Evolutionary conservation across 495 filamentous ascomycete species (phyloP).

Genomic region (Pyronema domesticum): DNA sequence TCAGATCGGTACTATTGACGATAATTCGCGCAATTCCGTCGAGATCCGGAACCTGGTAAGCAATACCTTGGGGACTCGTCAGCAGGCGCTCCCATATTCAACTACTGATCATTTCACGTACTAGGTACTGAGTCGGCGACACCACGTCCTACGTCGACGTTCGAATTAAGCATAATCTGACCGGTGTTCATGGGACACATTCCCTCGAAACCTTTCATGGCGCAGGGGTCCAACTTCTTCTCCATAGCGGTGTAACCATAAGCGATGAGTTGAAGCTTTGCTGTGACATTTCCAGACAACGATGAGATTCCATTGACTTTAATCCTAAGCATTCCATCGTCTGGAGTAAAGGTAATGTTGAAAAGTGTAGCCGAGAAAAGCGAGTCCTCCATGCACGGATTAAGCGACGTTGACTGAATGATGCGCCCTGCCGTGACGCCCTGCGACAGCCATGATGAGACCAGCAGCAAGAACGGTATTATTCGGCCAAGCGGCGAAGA

Average conservation of each 20-base stretch:
- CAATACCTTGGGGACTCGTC: conserved; percentile 37
- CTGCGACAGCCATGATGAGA: conserved; percentile 21
- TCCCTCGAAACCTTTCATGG: conserved; percentile 37
- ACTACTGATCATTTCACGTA: conserved; percentile 22
- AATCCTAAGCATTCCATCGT: conserved; percentile 52
- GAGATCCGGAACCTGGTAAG: conserved; percentile 79
- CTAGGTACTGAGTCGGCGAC: conserved; percentile 52
- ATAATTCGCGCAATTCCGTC: conserved; percentile 71
- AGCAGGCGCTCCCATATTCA: conserved; percentile 1
- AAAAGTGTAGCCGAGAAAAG: conserved; percentile 71
- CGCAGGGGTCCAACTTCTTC: conserved; percentile 59
- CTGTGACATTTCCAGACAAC: conserved; percentile 68
- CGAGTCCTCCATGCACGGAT: conserved; percentile 57
- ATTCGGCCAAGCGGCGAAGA: conserved; percentile 1
- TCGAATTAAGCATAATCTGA: conserved; percentile 56
- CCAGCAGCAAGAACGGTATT: conserved; percentile 27
- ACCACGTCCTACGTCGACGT: conserved; percentile 38
- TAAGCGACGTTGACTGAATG: conserved; percentile 60
- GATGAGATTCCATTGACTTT: conserved; percentile 69
- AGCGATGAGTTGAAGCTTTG: conserved; percentile 56
- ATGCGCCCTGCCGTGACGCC: conserved; percentile 24
- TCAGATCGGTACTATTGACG: conserved; percentile 48
- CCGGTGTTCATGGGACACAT: conserved; percentile 90
- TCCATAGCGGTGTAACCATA: conserved; percentile 60
- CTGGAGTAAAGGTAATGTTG: conserved; percentile 60